Base-by-base conservation (phyloP, 2,329 filamentous ascomycete genomes). In the Didymella glomerata region DNA sequence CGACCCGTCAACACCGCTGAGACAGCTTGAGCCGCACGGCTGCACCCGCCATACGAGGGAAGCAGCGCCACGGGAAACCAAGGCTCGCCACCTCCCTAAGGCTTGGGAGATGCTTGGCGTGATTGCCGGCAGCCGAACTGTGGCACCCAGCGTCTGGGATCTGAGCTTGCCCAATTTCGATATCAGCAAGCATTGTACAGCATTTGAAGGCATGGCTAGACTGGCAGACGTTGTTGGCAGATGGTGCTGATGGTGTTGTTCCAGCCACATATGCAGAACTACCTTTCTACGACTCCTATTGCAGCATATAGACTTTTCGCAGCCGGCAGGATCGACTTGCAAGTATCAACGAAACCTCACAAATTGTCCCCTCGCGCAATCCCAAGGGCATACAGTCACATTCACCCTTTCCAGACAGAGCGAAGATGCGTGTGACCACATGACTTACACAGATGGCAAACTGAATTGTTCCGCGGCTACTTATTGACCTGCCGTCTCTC, bases 1-100 rank as follows among this genome's bases (percentile, higher is more conserved):
- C 57, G 57, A 9, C 64, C 63, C 28, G 68, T 70, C 55, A 60
- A 55, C 48, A 65, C 66, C 11, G 56, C 47, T 34, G 67, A 69
- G 25, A 30, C 47, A 13, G 67, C 63, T 14, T 69, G 40, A 67
- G 50, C 32, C 30, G 38, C 49, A 48, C 40, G 40, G 28, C 48
- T 40, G 40, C 40, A n/a, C 36, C 48, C 27, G 22, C 2, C 4
- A 52, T 44, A 42, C 36, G 38, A 38, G 10, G 25, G 9, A 22
- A 41, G 36, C 44, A 48, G 42, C 34, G 48, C 54, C 46, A 52
- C 42, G 30, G 42, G 42, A 30, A 11, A 5, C 22, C 20, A 38
- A 50, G 18, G n/a, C 38, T 10, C 13, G 25, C 16, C 38, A 27
- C 22, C 18, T 11, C n/a, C 6, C 18, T n/a, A 9, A 40, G 41